Evolutionary conservation across 345 rosid genomes (phyloP).

Genomic region (Eucalyptus tenuipes): DNA sequence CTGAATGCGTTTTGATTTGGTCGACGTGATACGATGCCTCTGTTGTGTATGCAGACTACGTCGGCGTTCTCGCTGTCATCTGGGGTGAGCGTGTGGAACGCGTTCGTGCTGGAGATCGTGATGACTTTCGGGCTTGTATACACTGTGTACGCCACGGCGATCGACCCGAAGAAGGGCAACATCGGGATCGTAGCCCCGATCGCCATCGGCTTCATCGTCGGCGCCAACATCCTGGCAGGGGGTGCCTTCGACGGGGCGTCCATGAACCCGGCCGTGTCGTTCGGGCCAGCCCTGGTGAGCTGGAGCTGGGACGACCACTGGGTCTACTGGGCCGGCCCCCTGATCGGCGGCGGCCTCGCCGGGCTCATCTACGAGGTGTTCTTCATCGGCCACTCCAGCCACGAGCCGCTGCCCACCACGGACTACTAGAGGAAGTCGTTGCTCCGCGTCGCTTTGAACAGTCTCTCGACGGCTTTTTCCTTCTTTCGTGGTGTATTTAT

Average conservation of each 20-base stretch:
- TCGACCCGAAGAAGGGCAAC: constrained; percentile 76
- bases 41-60: constrained; percentile 20
- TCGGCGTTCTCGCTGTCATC: constrained; percentile 62
- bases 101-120: constrained; percentile 80
- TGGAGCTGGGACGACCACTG: constrained; percentile 87
- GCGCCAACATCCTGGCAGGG: constrained; percentile 84
- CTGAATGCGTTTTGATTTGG: not conserved
- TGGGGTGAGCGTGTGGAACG: constrained; percentile 68
- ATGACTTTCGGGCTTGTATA: constrained; percentile 91
- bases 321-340: constrained; percentile 94
- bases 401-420: constrained; percentile 57
- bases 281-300: constrained; percentile 91
- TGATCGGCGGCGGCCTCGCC: constrained; percentile 77
- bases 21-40: not conserved
- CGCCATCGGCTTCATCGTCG: constrained; percentile 87
- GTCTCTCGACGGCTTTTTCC: not conserved
- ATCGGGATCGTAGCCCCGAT: constrained; percentile 67
- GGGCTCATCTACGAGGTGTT: constrained; percentile 61
- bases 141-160: constrained; percentile 87
- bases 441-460: not conserved
- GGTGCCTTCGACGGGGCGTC: constrained; percentile 93
- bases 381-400: constrained; percentile 43
- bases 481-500: not conserved
- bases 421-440: constrained; percentile 36
- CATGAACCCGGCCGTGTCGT: constrained; percentile 94